Evolutionary conservation across 2,329 filamentous ascomycete species (phyloP), one percentile per base, ranked within the genome.

Genomic region (Emericellopsis cladophorae): DNA sequence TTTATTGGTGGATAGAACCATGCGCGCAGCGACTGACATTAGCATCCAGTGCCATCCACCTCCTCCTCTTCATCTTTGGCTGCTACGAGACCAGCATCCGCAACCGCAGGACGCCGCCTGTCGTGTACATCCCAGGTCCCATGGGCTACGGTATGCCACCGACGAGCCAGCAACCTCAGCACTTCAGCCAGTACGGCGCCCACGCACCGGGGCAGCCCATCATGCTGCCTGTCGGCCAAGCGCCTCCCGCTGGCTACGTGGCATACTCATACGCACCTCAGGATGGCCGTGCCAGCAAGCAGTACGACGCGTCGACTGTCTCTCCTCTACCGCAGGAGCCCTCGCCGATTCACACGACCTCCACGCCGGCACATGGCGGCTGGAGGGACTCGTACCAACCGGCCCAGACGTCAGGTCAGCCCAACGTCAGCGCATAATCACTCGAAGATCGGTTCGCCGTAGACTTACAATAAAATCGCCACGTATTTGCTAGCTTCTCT

Each of bases 61-160:
- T 52, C 31, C 37, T 39, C 23, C 35, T 52, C 18, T 52, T 52
- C 39, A 34, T 50, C 44, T 51, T 52, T 12, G 49, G 42, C 21
- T 50, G 49, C 44, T 44, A 40, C 40, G 48, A 51, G 39, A 49
- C 46, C 12, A 41, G 40, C 32, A 39, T 45, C 24, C 48, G 49
- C 37, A 50, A 49, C 42, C 41, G 41, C 23, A 29, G 16, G 18
- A 9, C 18, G 10, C 34, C 43, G n/a, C 26, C 47, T 10, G 31
- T 50, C 35, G 35, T 47, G 34, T 49, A 48, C 45, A 35, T 45
- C 22, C 42, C 45, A 8, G 31, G 37, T 6, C 38, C 41, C 9
- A 39, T 39, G 23, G 15, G 21, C n/a, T 29, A 29, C 26, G 18
- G 18, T 21, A 33, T 37, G 16, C 40, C 34, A n/a, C 31, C 22